Evolutionary conservation across 2,329 filamentous ascomycete species (phyloP).

Genomic region (Colletotrichum echinochloae): DNA sequence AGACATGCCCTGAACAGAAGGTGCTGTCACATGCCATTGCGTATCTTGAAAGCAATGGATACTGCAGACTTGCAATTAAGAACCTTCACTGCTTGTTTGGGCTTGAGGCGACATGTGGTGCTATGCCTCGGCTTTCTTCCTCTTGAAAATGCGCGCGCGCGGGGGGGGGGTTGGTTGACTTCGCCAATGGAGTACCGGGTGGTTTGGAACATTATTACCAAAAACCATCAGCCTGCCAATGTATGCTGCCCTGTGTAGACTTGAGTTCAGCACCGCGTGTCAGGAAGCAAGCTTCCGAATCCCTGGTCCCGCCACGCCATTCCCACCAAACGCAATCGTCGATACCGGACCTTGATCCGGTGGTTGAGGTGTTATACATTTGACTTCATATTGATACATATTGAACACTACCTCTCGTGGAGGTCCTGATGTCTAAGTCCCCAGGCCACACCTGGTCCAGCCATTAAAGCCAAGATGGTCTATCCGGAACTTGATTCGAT

Average conservation of each 20-base stretch:
- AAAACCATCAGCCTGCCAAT: too few species aligned
- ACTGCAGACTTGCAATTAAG: not conserved
- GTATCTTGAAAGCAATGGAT: not conserved
- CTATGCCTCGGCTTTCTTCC: not conserved
- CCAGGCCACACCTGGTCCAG: not conserved
- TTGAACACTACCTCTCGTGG: slow-evolving; percentile 13
- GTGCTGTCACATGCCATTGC: not conserved
- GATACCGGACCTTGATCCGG: not conserved
- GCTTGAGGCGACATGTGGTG: too few species aligned
- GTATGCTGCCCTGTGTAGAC: not conserved
- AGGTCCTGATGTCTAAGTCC: slow-evolving; percentile 7
- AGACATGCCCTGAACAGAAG: not conserved
- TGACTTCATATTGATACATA: slow-evolving; percentile 38
- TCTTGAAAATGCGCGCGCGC: not conserved
- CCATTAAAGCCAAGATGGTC: not conserved
- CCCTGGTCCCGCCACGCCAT: not conserved
- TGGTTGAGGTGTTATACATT: slow-evolving; percentile 26
- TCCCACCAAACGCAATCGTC: not conserved
- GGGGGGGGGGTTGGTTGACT: not conserved
- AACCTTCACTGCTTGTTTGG: not conserved
- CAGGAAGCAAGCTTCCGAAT: not conserved
- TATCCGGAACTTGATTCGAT: not conserved
- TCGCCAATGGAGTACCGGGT: not conserved
- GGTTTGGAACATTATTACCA: not conserved
- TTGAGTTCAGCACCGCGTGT: too few species aligned